Evolutionary conservation across 306 rosid species (phyloP).

Genomic region (Pyrus pyrifolia): DNA sequence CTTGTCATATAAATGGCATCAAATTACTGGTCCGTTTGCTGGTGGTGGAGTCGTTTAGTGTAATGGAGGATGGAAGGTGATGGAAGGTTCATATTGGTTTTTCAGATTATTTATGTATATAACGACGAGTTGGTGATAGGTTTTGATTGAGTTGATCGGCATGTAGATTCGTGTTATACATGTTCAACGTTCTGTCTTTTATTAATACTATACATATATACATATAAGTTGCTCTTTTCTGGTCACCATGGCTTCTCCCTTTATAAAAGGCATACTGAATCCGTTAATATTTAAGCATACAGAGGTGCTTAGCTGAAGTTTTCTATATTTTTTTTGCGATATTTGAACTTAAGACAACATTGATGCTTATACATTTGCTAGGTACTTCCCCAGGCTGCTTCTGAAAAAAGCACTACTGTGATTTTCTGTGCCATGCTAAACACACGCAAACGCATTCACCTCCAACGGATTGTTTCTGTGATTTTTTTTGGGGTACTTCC

Average conservation of each 20-base stretch:
- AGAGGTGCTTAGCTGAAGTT: not conserved
- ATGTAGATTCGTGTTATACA: not conserved
- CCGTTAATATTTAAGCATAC: not conserved
- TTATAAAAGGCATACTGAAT: not conserved
- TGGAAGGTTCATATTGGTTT: slow-evolving; percentile 6
- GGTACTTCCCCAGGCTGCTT: not conserved
- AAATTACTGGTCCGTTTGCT: not conserved
- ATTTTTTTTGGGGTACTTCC: too few relatives aligned
- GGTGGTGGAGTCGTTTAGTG: slow-evolving; percentile 7
- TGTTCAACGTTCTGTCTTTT: not conserved
- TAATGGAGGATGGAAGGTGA: slow-evolving; percentile 13
- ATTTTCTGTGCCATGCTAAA: not conserved
- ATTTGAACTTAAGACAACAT: not conserved
- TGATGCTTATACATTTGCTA: not conserved
- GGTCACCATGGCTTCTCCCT: not conserved
- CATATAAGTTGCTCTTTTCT: not conserved
- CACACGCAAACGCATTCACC: not conserved
- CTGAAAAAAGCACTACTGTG: not conserved
- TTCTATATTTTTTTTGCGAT: not conserved
- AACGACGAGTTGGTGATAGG: not conserved
- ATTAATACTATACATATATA: not conserved
- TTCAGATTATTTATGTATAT: slow-evolving; percentile 19
- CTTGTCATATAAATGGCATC: slow-evolving; percentile 6
- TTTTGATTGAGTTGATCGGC: not conserved
- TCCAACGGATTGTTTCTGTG: not conserved